Evolutionary conservation across 2,329 filamentous ascomycete genomes (phyloP), one percentile per base, ranked within the genome.

Genomic region (Sporothrix dimorphospora): DNA sequence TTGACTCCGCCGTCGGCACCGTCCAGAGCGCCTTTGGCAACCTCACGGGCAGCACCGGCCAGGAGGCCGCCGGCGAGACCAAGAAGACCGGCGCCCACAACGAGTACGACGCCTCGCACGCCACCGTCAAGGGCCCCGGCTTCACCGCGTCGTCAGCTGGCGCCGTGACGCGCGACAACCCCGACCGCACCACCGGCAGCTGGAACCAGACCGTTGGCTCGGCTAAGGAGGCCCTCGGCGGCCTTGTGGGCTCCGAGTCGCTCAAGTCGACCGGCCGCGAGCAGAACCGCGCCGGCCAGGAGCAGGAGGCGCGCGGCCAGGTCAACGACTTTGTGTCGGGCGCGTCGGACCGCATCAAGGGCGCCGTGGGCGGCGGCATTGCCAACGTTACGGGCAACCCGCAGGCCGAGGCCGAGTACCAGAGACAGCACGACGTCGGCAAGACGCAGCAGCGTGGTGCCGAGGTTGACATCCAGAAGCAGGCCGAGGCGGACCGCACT

Each of bases 161-260:
- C 65, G 91, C 90, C 47, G 84, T 92, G 66, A 87, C 90, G 74
- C 86, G 88, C 76, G 93, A 97, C 81, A 85, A 93, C 81, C 85
- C 90, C 12, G 85, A 95, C 80, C 92, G 94, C 75, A 83, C 86
- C 27, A 80, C 88, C 21, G 94, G 95, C 57, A 86, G 87, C 21
- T 97, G 92, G 90, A 93, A 97, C 84, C 94, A 98, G 83, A 97
- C 94, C 5, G 79, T 94, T n/a, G 95, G 94, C 69, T 88, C 91
- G 0, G 90, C 90, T 57, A 98, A 98, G 85, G 93, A 98, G 80
- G 85, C 90, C 4, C 75, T 96, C 0, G 95, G 95, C 72, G 90
- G 90, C 21, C 77, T 95, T 5, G 76, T 95, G 34, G 95, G 94
- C 73, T 90, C 88, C 75, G 91, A 96, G 87, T 86, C 85, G 45